phyloP scores from a whole-genome alignment of 2,329 filamentous ascomycete genomes.

The Nigrospora oryzae region DNA sequence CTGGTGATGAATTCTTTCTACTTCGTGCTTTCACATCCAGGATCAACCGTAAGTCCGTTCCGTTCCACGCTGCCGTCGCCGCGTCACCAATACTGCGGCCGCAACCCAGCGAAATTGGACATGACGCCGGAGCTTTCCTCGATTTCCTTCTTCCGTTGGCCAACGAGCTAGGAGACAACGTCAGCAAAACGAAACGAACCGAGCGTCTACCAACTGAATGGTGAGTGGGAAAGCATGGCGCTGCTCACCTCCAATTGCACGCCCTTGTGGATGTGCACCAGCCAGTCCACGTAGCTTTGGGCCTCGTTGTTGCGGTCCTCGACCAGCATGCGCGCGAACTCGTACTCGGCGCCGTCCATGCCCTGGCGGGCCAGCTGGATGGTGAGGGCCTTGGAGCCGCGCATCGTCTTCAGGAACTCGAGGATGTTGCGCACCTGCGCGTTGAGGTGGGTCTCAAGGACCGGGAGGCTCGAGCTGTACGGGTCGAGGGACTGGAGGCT shows the following conservation, averaged over 20 bases:
- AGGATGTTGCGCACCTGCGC: slow-evolving; percentile 91
- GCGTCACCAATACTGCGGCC: slow-evolving; percentile 49
- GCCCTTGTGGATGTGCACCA: slow-evolving; percentile 87
- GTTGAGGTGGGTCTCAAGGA: slow-evolving; percentile 86
- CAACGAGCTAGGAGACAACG: slow-evolving; percentile 43
- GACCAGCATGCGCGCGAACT: slow-evolving; percentile 84
- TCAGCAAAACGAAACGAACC: slow-evolving; percentile 5
- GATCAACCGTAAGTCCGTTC: too few relatives aligned
- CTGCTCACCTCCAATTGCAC: slow-evolving; percentile 76
- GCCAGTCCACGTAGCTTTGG: slow-evolving; percentile 96
- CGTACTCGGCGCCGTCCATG: slow-evolving; percentile 89
- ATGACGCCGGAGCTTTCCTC: slow-evolving; percentile 38
- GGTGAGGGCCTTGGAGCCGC: slow-evolving; percentile 80
- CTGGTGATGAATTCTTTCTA: too few relatives aligned
- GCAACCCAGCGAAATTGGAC: slow-evolving; percentile 49
- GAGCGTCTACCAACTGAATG: slow-evolving; percentile 1
- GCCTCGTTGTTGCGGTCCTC: slow-evolving; percentile 98
- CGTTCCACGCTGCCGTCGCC: too few relatives aligned
- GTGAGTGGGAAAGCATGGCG: slow-evolving; percentile 1
- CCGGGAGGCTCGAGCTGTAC: slow-evolving; percentile 69
- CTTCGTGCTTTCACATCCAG: too few relatives aligned
- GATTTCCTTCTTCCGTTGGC: slow-evolving; percentile 64
- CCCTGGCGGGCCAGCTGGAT: slow-evolving; percentile 89
- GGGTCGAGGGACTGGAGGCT: slow-evolving; percentile 72
- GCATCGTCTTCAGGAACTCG: slow-evolving; percentile 71